phyloP scores from a whole-genome alignment of 441 rosid species.

The Euphorbia neoarborescens region DNA sequence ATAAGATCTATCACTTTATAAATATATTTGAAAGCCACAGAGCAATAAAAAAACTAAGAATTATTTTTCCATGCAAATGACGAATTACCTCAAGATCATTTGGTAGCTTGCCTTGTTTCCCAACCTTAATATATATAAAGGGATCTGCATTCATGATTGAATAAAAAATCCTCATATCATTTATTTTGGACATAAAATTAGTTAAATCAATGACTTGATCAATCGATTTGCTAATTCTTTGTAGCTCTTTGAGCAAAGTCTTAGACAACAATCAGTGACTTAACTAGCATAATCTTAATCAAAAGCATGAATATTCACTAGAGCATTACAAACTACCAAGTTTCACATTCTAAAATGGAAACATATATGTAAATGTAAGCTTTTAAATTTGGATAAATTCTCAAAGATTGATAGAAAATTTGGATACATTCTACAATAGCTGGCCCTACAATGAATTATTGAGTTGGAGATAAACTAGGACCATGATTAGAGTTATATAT shows the following conservation, averaged over 20 bases:
- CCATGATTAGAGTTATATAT: too few species aligned
- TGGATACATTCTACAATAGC: too few species aligned
- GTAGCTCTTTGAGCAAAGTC: conserved; percentile 53
- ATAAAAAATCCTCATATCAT: conserved; percentile 35
- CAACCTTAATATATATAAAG: conserved; percentile 28
- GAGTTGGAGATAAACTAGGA: too few species aligned
- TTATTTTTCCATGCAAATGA: conserved; percentile 20
- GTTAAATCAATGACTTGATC: conserved; percentile 43
- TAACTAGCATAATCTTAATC: conserved; percentile 46
- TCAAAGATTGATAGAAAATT: too few species aligned
- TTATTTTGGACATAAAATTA: conserved; percentile 42
- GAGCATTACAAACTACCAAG: too few species aligned
- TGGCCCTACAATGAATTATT: too few species aligned
- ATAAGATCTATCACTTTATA: neutral
- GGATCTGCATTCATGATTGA: conserved; percentile 30
- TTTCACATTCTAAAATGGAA: too few species aligned
- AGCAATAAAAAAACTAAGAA: neutral
- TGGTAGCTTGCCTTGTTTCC: conserved; percentile 55
- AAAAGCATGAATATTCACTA: too few species aligned
- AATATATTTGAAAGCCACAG: neutral
- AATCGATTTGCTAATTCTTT: conserved; percentile 55
- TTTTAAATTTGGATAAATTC: too few species aligned
- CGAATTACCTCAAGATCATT: conserved; percentile 68
- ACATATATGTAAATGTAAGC: too few species aligned
- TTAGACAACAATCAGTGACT: conserved; percentile 56